These are phyloP conservation scores for Megacollybia marginata DNA, from an alignment of 768 basidiomycete species.

Conservation along the genomic window DNA sequence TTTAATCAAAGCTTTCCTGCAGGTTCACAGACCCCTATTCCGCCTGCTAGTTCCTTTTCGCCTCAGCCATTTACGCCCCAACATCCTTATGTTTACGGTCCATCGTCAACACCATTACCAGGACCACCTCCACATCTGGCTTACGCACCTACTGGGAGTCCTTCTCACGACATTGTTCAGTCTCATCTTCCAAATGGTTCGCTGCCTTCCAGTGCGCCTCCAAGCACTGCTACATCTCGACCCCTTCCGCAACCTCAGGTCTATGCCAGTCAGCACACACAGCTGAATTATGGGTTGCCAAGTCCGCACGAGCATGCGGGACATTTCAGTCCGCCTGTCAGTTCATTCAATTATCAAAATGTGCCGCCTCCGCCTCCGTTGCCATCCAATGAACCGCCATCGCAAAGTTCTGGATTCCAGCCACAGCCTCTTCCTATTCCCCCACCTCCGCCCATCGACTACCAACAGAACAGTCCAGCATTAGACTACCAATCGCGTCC, in stretches of 20 bases:
- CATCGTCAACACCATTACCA: constrained; percentile 3
- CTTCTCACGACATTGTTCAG: constrained; percentile 29
- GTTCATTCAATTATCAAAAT: constrained; percentile 16
- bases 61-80: constrained; percentile 2
- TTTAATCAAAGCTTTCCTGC: constrained; percentile 18
- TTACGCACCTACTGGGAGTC: constrained; percentile 25
- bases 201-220: constrained; percentile 23
- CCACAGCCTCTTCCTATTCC: constrained; percentile 2
- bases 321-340: too few relatives aligned
- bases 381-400: constrained; percentile 10
- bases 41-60: not conserved
- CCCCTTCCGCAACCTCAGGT: constrained; percentile 40
- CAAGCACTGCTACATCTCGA: constrained; percentile 25
- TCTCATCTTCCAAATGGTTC: constrained; percentile 27
- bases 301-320: too few relatives aligned
- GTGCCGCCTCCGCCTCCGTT: constrained; percentile 28
- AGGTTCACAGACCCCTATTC: constrained; percentile 18
- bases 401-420: not conserved
- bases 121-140: constrained; percentile 25
- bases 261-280: constrained; percentile 10
- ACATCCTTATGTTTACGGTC: not conserved
- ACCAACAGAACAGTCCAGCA: too few relatives aligned
- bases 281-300: constrained; percentile 3
- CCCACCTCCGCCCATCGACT: not conserved
- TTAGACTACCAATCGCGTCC: constrained; percentile 6